Evolutionary conservation across 257 asterid species (phyloP), one percentile per base, ranked within the genome.

Genomic region (Fraxinus anomala): DNA sequence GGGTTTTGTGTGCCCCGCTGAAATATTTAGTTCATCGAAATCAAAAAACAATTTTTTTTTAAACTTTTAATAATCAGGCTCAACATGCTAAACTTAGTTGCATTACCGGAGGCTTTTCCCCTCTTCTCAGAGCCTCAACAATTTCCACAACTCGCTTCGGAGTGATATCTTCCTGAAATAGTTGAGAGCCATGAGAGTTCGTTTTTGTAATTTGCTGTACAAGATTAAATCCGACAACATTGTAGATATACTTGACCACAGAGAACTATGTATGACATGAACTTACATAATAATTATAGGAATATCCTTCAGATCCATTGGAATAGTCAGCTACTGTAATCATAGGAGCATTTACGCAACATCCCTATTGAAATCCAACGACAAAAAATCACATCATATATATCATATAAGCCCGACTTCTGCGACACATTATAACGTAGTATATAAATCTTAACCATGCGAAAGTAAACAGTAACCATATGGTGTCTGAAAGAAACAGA

Each of bases 271-370:
- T 17, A 67, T 16, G 24, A 70, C 26, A 72, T 51, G 63, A 36
- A 87, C 99, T 83, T 79, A 93, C 99, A 77, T 78, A 96, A 81
- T 96, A 96, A 81, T 96, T 87, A 69, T 96, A 96, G 42, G 89
- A 80, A 77, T 92, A 96, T 82, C 96, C 98, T 87, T 93, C 97
- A 71, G 98, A 93, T 72, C 98, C 99, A 84, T 84, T 90, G 73
- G 99, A 96, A 83, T 93, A 93, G 88, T 96, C 98, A 19, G 97
- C 98, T 66, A 96, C 98, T 13, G 97, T 96, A 63, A 96, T 96
- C 98, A 93, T 96, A 44, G 98, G 98, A 75, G 99, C 99, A 90
- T 96, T 96, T 74, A 96, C 99, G 74, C 99, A 96, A 74, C 91
- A 85, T 79, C 99, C 99, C 99, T 94, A 78, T 42, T 0, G 51